Base-by-base conservation (phyloP, 2,329 filamentous ascomycete genomes). In the Fusarium scirpi region DNA sequence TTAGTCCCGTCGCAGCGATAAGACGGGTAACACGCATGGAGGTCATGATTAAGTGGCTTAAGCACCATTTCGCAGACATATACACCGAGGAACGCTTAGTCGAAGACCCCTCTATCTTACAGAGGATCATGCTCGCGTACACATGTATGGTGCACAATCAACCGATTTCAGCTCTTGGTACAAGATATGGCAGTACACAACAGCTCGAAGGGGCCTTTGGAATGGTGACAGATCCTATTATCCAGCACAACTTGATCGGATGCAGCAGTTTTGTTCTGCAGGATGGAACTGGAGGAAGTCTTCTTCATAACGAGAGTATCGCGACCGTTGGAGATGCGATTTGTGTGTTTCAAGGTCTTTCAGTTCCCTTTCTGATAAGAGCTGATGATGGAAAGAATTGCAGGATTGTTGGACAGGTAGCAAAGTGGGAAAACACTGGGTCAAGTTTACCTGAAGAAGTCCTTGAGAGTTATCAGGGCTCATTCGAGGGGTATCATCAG, bases 111-210 rank as follows among this genome's bases (percentile, higher is more conserved):
- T 12, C 30, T 13, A 65, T 65, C 2, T 20, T 65, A 12, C 13
- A 54, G 9, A 57, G 61, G 6, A 43, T 70, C 2, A 32, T 69
- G 32, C 53, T 70, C 6, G 61, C n/a, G 0, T 70, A 69, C 22
- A 44, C 40, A 4, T 70, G 56, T 6, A 69, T 69, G 56, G 29
- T 67, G 0, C 47, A 70, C 0, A 4, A 5, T 0, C 52, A 69
- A 4, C 56, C 66, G 0, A 27, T 62, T 0, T 25, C 51, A 5
- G 38, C 41, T 1, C 40, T 69, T 0, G 38, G 56, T 0, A 25
- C 20, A 0, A 11, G 29, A 20, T 57, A 62, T 15, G 56, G 48
- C 2, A 34, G 29, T 0, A 1, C 4, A 0, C 22, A 40, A 0
- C 66, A 69, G 7, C 8, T 69, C 4, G 2, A 52, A 5, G 66